Evolutionary conservation across 129 eudicot genomes (phyloP).

Genomic region (Centrapalus pauciflorus): DNA sequence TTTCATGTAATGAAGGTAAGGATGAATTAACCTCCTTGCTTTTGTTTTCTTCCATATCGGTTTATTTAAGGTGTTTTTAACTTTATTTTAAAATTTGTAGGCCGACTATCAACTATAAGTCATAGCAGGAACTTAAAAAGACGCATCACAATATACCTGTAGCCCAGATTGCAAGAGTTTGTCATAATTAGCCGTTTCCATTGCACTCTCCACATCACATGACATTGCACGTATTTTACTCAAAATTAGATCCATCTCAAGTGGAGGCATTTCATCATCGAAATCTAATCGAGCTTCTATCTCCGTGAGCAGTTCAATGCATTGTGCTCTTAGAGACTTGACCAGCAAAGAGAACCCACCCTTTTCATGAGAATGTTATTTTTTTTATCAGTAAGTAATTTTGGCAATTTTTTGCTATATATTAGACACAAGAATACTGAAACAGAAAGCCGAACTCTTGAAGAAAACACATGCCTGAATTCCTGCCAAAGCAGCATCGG

Average conservation of each 20-base stretch:
- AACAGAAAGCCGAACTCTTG: background rate
- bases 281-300: conserved; percentile 98
- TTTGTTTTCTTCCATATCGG: background rate
- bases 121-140: background rate
- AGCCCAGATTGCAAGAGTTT: conserved; percentile 88
- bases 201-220: conserved; percentile 57
- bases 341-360: conserved; percentile 94
- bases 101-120: background rate
- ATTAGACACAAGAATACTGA: background rate
- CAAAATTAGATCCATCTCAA: conserved; percentile 41
- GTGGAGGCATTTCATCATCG: conserved; percentile 98
- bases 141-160: conserved; percentile 47
- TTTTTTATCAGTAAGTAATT: background rate
- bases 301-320: conserved; percentile 90
- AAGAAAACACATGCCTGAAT: conserved; percentile 52
- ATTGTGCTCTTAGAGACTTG: conserved; percentile 66
- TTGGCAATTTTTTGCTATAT: background rate
- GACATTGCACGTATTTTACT: conserved; percentile 53
- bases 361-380: conserved; percentile 38
- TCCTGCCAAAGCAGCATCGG: conserved; percentile 98
- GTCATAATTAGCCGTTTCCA: conserved; percentile 95
- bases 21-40: background rate
- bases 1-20: background rate
- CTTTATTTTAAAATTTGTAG: background rate
- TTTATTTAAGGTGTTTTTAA: background rate